phyloP scores from a whole-genome alignment of 495 filamentous ascomycete genomes.

The Aspergillus campestris region DNA sequence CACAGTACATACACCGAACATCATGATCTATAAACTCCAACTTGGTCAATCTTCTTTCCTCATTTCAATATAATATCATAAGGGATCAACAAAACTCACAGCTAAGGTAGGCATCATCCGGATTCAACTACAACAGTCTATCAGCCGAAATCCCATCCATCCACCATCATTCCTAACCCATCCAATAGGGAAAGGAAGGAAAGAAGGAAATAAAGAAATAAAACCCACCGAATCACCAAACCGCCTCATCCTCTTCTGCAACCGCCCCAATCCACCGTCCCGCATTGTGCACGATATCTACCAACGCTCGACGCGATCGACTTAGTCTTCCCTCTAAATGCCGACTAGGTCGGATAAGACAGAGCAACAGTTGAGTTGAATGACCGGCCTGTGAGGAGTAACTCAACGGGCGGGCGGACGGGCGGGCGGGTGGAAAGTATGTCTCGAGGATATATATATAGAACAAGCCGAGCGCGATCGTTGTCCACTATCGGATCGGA shows the following conservation, averaged over 20 bases:
- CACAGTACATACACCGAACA: slow-evolving; percentile 51
- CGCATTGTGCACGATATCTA: slow-evolving; percentile 18
- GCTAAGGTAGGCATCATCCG: slow-evolving; percentile 65
- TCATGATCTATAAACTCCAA: slow-evolving; percentile 48
- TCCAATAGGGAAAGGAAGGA: background rate
- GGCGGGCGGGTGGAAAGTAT: no score
- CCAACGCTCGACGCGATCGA: no score
- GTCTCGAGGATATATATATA: no score
- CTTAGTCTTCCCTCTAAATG: no score
- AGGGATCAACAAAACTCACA: slow-evolving; percentile 41
- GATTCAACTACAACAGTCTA: slow-evolving; percentile 41
- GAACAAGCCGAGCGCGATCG: no score
- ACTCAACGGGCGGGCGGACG: no score
- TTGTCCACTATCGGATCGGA: no score
- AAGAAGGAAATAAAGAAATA: background rate
- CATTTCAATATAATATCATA: background rate
- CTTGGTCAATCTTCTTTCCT: slow-evolving; percentile 9
- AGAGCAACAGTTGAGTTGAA: no score
- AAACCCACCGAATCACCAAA: slow-evolving; percentile 37
- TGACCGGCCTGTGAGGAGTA: no score
- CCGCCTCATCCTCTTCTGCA: slow-evolving; percentile 35
- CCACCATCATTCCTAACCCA: no score
- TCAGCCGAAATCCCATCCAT: background rate
- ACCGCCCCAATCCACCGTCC: slow-evolving; percentile 31
- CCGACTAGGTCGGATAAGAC: no score